phyloP scores from a whole-genome alignment of 2,329 filamentous ascomycete genomes.

The Fusarium anthophilum region DNA sequence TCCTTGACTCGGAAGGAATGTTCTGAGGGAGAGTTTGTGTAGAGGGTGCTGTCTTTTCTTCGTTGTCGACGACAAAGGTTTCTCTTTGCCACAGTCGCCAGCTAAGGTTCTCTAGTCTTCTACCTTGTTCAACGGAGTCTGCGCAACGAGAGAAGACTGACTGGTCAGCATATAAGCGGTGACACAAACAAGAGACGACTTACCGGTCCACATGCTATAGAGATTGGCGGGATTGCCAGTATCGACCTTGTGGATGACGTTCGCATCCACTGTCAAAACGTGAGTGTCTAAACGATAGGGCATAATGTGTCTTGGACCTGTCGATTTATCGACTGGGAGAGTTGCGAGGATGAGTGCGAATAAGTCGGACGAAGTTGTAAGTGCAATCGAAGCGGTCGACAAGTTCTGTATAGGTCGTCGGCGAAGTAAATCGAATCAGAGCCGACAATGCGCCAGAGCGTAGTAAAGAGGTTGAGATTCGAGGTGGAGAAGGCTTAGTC shows the following conservation, averaged over 20 bases:
- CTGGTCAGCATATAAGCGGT: conserved; percentile 45
- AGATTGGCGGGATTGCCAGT: conserved; percentile 92
- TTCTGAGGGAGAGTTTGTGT: conserved; percentile 59
- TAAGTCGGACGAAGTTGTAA: conserved; percentile 13
- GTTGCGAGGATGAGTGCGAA: conserved; percentile 19
- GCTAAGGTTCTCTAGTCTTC: conserved; percentile 91
- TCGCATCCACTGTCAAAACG: conserved; percentile 90
- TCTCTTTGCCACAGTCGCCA: conserved; percentile 97
- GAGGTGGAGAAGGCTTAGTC: conserved; percentile 4
- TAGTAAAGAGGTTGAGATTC: conserved; percentile 3
- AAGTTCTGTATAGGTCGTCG: conserved; percentile 24
- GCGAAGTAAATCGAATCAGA: conserved; percentile 29
- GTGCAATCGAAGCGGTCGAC: conserved; percentile 7
- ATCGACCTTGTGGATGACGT: conserved; percentile 93
- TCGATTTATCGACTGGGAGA: conserved; percentile 47
- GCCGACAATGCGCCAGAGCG: conserved; percentile 36
- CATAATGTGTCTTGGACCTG: conserved; percentile 67
- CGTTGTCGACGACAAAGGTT: conserved; percentile 75
- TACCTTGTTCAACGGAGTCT: conserved; percentile 91
- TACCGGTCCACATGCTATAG: conserved; percentile 97
- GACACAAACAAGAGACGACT: conserved; percentile 51
- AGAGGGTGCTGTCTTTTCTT: conserved; percentile 59
- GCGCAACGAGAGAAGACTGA: conserved; percentile 94
- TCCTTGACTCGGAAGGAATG: conserved; percentile 55
- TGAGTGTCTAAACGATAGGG: conserved; percentile 84